Conservation (phyloP, 345 rosid species). For the Reutealis trisperma region DNA sequence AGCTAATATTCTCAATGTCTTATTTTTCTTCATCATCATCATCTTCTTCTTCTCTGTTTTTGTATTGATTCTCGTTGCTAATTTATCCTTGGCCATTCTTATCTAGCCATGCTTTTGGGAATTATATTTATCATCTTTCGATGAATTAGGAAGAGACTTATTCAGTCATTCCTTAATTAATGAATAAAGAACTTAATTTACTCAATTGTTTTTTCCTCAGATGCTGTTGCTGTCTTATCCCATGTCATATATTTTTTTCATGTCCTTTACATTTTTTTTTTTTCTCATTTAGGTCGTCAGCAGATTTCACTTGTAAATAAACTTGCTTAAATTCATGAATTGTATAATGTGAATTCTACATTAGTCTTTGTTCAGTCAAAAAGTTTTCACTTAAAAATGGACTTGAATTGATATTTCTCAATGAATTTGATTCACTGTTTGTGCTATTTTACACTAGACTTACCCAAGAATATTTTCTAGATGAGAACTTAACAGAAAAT, state of each 20-base stretch:
- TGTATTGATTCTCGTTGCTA: no score
- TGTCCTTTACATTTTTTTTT: not conserved
- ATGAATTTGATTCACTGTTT: not conserved
- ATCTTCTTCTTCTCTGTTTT: no score
- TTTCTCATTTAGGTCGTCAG: not conserved
- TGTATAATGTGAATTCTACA: not conserved
- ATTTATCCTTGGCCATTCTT: no score
- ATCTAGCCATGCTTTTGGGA: no score
- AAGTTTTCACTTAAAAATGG: not conserved
- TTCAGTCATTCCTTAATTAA: not conserved
- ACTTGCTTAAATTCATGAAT: not conserved
- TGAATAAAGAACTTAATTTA: no score
- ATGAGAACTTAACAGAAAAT: conserved; percentile 8
- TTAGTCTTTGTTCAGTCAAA: not conserved
- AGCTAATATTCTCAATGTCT: no score
- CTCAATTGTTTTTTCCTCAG: not conserved
- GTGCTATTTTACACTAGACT: conserved; percentile 7
- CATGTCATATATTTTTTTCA: not conserved
- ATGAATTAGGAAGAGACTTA: no score
- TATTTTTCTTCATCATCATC: no score
- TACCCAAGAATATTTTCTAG: conserved; percentile 10
- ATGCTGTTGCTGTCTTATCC: not conserved
- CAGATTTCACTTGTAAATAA: not conserved
- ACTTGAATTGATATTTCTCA: not conserved
- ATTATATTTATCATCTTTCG: no score